Conservation (phyloP, 129 eudicot species). For the Artemisia tridentata region DNA sequence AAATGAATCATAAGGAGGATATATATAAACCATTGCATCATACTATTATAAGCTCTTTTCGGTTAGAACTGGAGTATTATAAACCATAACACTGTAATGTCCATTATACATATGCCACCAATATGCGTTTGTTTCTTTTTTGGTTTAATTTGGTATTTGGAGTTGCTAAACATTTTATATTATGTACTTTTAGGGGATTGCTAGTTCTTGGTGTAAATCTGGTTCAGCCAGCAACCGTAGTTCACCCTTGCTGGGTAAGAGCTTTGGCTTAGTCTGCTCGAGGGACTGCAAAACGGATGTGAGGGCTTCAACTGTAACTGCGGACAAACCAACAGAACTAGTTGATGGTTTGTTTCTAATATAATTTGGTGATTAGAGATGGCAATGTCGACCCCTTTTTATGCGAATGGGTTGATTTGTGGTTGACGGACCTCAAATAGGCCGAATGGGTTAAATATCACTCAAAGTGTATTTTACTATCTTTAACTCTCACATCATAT, state of each 20-base stretch:
- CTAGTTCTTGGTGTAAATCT: slow-evolving; percentile 34
- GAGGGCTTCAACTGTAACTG: slow-evolving; percentile 47
- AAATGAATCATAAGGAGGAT: too few relatives aligned
- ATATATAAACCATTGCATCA: too few relatives aligned
- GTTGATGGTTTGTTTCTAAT: slow-evolving; percentile 34
- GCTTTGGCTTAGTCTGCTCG: slow-evolving; percentile 43
- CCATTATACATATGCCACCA: too few relatives aligned
- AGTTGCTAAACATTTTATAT: not conserved
- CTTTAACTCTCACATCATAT: too few relatives aligned
- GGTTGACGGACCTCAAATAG: not conserved
- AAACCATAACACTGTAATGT: too few relatives aligned
- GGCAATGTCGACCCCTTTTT: not conserved
- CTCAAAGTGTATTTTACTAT: not conserved
- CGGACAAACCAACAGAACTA: slow-evolving; percentile 38
- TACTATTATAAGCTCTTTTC: too few relatives aligned
- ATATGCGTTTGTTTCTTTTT: too few relatives aligned
- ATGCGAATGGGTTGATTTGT: not conserved
- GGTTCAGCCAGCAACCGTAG: slow-evolving; percentile 10
- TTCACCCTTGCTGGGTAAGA: slow-evolving; percentile 20
- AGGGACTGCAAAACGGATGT: slow-evolving; percentile 65
- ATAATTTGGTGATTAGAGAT: not conserved
- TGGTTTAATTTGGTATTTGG: not conserved
- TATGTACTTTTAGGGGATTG: slow-evolving; percentile 26
- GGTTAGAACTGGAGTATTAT: too few relatives aligned
- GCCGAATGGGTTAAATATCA: not conserved